These are phyloP conservation scores for Asterella californica DNA, from an alignment of 225 moss, liverwort and hornwort species.

Conservation along the genomic window DNA sequence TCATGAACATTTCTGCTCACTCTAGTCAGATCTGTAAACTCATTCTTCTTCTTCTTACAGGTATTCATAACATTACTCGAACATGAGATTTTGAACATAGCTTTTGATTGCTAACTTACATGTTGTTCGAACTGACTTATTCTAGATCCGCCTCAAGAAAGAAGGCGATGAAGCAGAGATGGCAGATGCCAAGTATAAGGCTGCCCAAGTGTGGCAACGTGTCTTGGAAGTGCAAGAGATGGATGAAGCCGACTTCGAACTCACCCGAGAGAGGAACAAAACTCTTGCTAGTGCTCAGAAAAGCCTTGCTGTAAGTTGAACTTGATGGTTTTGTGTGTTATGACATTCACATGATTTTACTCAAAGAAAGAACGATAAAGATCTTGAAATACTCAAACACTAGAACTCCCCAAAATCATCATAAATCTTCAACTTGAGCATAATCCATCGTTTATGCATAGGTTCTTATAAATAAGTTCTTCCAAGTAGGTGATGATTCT, in stretches of 20 bases:
- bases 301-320: conserved; percentile 25
- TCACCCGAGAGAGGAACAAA: conserved; percentile 11
- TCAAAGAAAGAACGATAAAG: no score
- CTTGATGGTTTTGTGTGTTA: neutral
- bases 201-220: conserved; percentile 39
- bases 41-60: no score
- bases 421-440: no score
- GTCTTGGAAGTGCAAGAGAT: conserved; percentile 34
- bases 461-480: no score
- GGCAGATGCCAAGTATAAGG: conserved; percentile 28
- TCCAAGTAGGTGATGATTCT: no score
- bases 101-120: neutral
- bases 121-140: neutral
- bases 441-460: no score
- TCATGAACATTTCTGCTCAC: neutral
- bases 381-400: no score
- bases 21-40: no score
- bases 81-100: no score
- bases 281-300: conserved; percentile 20
- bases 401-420: no score
- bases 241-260: conserved; percentile 39
- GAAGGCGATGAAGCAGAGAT: conserved; percentile 23
- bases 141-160: conserved; percentile 32
- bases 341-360: neutral
- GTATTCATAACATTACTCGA: no score